Evolutionary conservation across 495 filamentous ascomycete species (phyloP), one percentile per base, ranked within the genome.

Genomic region (Penicillium antarcticum): DNA sequence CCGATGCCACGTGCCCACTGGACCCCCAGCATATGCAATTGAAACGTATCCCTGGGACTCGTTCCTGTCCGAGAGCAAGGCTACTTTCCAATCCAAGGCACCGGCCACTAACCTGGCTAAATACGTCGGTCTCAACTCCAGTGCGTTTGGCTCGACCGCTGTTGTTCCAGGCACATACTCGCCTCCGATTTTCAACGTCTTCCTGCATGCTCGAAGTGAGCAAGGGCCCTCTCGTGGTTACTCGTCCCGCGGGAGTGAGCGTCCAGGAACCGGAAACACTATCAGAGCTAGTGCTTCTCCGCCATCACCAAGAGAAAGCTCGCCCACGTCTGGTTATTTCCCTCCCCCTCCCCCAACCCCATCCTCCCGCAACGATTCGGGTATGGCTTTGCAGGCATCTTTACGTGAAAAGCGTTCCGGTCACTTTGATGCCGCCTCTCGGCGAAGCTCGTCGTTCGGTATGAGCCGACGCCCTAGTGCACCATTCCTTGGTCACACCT

Each of bases 361-460:
- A 7, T 80, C 86, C 12, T 94, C 89, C n/a, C 81, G 91, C 9
- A 91, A 84, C 56, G 94, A 97, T 60, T 95, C 92, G 26, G 92
- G 89, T 3, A 91, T 90, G 67, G 87, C 88, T 18, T 75, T 96
- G 26, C 85, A 91, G 53, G 82, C 88, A 5, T 95, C 87, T 6
- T 71, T 98, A 34, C 80, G 90, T 17, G 94, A 96, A 64, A 98
- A 97, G 76, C 85, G 94, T 26, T 97, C 94, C 12, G 94, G 89
- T 7, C 91, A 97, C 68, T 95, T 96, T 46, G 92, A 97, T 66
- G 79, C 84, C 18, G 78, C 80, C 42, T 90, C 89, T 9, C 82
- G 91, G 44, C 81, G 94, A 52, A 96, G 91, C 69, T 95, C 91
- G 10, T 95, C 92, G 38, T 92, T 96, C 67, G 90, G 87, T 12